These are phyloP conservation scores for Apophysomyces trapeziformis DNA, from an alignment of 371 early-diverging fungal genomes.

Conservation along the genomic window DNA sequence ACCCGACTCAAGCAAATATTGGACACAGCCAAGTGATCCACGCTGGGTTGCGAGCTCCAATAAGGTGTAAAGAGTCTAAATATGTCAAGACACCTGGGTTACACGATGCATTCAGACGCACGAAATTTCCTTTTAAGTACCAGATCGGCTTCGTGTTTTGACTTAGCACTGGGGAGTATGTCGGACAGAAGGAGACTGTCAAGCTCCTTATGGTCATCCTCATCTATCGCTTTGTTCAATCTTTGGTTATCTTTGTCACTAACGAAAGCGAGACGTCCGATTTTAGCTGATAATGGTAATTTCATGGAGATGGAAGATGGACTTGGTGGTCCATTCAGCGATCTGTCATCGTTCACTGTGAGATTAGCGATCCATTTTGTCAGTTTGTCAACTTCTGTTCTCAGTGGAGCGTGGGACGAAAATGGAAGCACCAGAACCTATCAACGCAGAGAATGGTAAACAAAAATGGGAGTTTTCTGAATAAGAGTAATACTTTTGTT, in stretches of 20 bases:
- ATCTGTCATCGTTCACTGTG: slow-evolving; percentile 15
- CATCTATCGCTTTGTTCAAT: slow-evolving; percentile 17
- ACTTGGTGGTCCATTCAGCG: slow-evolving; percentile 12
- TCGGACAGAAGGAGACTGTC: slow-evolving; percentile 3
- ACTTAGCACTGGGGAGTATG: slow-evolving; percentile 3
- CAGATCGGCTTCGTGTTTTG: slow-evolving; percentile 17
- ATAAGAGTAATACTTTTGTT: slow-evolving; percentile 47
- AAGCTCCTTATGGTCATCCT: slow-evolving; percentile 14
- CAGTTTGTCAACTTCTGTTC: slow-evolving; percentile 35
- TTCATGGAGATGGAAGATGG: slow-evolving; percentile 8
- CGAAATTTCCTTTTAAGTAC: slow-evolving; percentile 5
- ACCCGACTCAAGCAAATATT: slow-evolving; percentile 44
- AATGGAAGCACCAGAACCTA: slow-evolving; percentile 47
- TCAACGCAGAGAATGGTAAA: background rate
- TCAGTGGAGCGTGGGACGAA: slow-evolving; percentile 31
- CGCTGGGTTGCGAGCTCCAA: slow-evolving; percentile 59
- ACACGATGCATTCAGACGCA: slow-evolving; percentile 8
- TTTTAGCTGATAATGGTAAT: slow-evolving; percentile 11
- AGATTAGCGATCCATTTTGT: slow-evolving; percentile 32
- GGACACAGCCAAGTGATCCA: slow-evolving; percentile 51
- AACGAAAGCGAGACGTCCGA: slow-evolving; percentile 13
- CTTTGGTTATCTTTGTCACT: slow-evolving; percentile 7
- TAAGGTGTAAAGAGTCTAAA: slow-evolving; percentile 51
- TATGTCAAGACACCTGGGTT: slow-evolving; percentile 6
- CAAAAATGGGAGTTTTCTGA: slow-evolving; percentile 10